These are phyloP conservation scores for Aureobasidium vineae DNA, from an alignment of 2,329 filamentous ascomycete species.

Conservation along the genomic window DNA sequence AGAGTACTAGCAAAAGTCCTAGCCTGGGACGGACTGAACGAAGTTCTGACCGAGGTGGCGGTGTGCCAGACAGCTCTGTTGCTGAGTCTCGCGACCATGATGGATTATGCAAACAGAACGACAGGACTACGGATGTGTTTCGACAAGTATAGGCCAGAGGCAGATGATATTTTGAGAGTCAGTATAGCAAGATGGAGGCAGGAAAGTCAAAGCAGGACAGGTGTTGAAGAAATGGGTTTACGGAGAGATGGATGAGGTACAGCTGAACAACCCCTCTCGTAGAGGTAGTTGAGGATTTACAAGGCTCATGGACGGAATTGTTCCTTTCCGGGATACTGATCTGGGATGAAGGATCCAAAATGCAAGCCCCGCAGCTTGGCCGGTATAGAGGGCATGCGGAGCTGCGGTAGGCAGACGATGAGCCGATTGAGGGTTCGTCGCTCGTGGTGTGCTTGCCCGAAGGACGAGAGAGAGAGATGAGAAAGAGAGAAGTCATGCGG, in stretches of 20 bases:
- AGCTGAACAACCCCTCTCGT: conserved; percentile 12
- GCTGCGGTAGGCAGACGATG: background rate
- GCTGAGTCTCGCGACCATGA: conserved; percentile 18
- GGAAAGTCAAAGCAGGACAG: background rate
- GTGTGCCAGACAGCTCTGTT: conserved; percentile 6
- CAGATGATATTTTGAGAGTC: background rate
- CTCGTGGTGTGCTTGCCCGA: conserved; percentile 21
- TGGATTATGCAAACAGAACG: background rate
- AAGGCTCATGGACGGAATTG: background rate
- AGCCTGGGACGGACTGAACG: background rate
- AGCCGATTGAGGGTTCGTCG: background rate
- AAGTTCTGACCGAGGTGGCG: background rate
- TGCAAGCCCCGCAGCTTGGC: conserved; percentile 24
- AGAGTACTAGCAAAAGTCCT: conserved; percentile 25
- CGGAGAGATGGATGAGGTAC: conserved; percentile 1
- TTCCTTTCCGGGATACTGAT: background rate
- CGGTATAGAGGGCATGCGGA: background rate
- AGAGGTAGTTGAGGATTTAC: conserved; percentile 1
- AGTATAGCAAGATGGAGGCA: background rate
- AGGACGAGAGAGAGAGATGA: conserved; percentile 2
- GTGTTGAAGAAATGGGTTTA: background rate
- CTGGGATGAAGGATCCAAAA: background rate
- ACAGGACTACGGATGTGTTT: background rate
- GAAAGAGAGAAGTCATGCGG: background rate
- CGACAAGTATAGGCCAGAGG: background rate